Conservation (phyloP, 2,329 filamentous ascomycete species). For the Monosporascus sp. region DNA sequence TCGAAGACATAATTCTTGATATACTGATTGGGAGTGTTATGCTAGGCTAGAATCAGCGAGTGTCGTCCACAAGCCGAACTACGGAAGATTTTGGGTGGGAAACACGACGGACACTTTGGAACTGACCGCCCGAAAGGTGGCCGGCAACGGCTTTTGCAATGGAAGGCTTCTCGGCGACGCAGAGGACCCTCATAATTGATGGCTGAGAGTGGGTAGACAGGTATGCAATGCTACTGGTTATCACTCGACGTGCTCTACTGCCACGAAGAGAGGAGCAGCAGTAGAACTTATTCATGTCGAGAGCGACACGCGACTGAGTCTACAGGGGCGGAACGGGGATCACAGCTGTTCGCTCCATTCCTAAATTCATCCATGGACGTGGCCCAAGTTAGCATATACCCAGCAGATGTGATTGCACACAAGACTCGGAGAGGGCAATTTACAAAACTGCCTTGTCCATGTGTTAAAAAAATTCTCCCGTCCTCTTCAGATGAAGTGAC, state of each 20-base stretch:
- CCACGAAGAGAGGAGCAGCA: slow-evolving; percentile 3
- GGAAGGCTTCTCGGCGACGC: slow-evolving; percentile 84
- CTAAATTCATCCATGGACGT: not conserved
- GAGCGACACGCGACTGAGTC: not conserved
- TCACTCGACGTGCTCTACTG: slow-evolving; percentile 8
- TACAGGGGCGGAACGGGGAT: not conserved
- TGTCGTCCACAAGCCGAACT: not conserved
- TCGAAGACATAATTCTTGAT: slow-evolving; percentile 94
- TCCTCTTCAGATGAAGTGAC: not conserved
- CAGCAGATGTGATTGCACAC: not conserved
- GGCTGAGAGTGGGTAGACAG: slow-evolving; percentile 10
- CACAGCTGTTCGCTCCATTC: not conserved
- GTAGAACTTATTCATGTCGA: not conserved
- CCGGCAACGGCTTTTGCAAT: slow-evolving; percentile 91
- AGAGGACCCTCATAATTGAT: slow-evolving; percentile 53
- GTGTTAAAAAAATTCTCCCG: not conserved
- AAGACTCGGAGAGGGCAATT: not conserved
- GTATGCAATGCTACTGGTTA: slow-evolving; percentile 4
- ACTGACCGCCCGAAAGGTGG: slow-evolving; percentile 75
- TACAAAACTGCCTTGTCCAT: not conserved
- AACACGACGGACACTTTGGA: slow-evolving; percentile 57
- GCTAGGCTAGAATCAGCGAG: slow-evolving; percentile 39
- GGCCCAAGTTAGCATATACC: not conserved
- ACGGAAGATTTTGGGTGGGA: slow-evolving; percentile 2
- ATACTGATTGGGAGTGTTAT: slow-evolving; percentile 64